Conservation (phyloP, 1,139 yeast genomes). For the Kodamaea suecica region DNA sequence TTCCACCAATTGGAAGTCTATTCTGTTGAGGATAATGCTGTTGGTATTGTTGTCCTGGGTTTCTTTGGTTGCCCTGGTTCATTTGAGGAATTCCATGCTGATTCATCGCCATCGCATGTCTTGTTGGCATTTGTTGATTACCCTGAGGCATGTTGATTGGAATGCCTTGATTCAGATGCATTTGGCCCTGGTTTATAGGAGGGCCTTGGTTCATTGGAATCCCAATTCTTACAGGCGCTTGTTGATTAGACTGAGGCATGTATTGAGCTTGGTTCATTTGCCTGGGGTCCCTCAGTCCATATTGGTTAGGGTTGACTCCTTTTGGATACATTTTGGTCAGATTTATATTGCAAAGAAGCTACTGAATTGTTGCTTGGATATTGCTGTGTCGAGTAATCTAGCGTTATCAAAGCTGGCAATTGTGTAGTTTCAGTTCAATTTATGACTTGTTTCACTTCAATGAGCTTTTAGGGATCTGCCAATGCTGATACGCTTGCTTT, state of each 20-base stretch:
- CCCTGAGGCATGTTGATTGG: neutral
- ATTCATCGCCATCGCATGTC: neutral
- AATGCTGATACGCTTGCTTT: no score
- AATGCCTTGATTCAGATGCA: neutral
- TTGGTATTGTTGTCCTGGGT: neutral
- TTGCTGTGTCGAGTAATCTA: no score
- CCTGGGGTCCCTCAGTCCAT: neutral
- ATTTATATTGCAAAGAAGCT: no score
- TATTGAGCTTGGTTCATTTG: no score
- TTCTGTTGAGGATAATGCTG: constrained; percentile 4
- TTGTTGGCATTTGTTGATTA: no score
- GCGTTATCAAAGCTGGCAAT: no score
- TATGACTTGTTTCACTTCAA: no score
- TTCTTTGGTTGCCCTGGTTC: neutral
- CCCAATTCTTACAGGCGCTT: no score
- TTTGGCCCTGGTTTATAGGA: neutral
- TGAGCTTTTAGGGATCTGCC: no score
- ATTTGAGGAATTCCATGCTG: neutral
- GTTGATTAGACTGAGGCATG: no score
- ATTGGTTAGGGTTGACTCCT: constrained; percentile 1
- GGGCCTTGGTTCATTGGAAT: neutral
- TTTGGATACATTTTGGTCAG: constrained; percentile 3
- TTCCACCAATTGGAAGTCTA: constrained; percentile 1
- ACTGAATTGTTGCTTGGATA: no score
- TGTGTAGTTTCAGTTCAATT: no score